Evolutionary conservation across 306 rosid genomes (phyloP), one percentile per base, ranked within the genome.

Genomic region (Glycyrrhiza uralensis): DNA sequence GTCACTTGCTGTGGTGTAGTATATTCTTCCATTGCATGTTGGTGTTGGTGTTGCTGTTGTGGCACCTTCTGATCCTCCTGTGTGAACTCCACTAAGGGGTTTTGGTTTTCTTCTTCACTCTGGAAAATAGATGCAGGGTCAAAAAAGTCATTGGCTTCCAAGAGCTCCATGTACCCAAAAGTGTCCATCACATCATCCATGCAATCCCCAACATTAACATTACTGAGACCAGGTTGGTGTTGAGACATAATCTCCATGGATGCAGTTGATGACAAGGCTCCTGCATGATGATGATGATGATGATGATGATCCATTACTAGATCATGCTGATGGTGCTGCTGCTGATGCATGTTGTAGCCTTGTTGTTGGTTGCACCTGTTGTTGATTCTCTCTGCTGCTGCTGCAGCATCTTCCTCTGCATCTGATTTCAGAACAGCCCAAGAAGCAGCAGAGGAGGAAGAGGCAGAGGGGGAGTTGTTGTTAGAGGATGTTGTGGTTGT

Each of bases 111-210:
- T n/a, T 81, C 76, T 4, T 85, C 93, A 20, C 42, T 79, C 41
- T 83, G 86, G 17, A 89, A 87, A 28, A 94, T 82, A 8, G 81
- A 82, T 0, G 86, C 38, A 4, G 96, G 88, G 39, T 94, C 88
- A 9, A 89, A 82, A 57, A 84, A 89, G 4, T 86, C 92, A 38
- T 89, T 81, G 46, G 75, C 72, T 12, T 86, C 96, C 0, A 91
- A 51, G 5, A 94, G 81, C 23, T 94, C 96, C 92, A 89, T 67
- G 89, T 89, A 91, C 12, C 96, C 96, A 64, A 94, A 91, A 33
- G 85, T 86, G 36, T 89, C 95, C 94, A 88, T 94, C 83, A 89
- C 87, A 35, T 72, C 91, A 32, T 75, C 91, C 82, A 85, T 77
- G 81, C 97, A 88, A 24, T 83, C 86, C 2, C 71, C 62, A 49